A percentile compares a stretch with the other conserved stretches of the same genome.
Evolutionary conservation across 495 filamentous ascomycete species (phyloP).

Genomic region (Neurospora pannonica): DNA sequence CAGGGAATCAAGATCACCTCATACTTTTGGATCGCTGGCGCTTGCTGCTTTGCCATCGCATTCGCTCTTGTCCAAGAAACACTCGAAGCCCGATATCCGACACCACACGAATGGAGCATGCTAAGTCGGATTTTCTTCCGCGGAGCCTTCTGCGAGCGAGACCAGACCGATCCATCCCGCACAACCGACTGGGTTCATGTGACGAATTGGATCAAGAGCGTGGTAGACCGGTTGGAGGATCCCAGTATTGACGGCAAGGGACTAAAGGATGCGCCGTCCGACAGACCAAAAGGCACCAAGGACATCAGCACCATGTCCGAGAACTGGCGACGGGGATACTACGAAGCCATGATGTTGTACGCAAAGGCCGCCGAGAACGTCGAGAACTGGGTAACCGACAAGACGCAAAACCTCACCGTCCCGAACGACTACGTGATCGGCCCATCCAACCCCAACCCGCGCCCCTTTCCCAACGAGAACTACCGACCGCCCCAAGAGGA

Average conservation of each 20-base stretch:
- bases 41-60: slow-evolving; percentile 43
- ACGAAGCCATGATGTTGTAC: slow-evolving; percentile 63
- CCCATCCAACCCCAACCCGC: slow-evolving; percentile 72
- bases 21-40: slow-evolving; percentile 45
- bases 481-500: slow-evolving; percentile 55
- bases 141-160: slow-evolving; percentile 47
- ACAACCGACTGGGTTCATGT: slow-evolving; percentile 58
- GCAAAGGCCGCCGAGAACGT: slow-evolving; percentile 70
- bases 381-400: slow-evolving; percentile 67
- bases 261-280: slow-evolving; percentile 33
- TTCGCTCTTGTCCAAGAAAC: slow-evolving; percentile 56
- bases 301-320: slow-evolving; percentile 69
- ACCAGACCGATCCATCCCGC: slow-evolving; percentile 36
- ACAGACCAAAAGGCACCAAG: slow-evolving; percentile 21
- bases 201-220: slow-evolving; percentile 40
- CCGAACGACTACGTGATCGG: slow-evolving; percentile 63
- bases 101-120: slow-evolving; percentile 66
- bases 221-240: slow-evolving; percentile 56
- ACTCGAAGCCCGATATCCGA: slow-evolving; percentile 64
- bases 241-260: slow-evolving; percentile 55
- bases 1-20: slow-evolving; percentile 50
- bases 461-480: slow-evolving; percentile 53
- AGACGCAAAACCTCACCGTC: slow-evolving; percentile 49
- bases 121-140: slow-evolving; percentile 50
- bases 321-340: slow-evolving; percentile 76